Evolutionary conservation across 495 filamentous ascomycete genomes (phyloP), one percentile per base, ranked within the genome.

Genomic region (Podospora anserina): DNA sequence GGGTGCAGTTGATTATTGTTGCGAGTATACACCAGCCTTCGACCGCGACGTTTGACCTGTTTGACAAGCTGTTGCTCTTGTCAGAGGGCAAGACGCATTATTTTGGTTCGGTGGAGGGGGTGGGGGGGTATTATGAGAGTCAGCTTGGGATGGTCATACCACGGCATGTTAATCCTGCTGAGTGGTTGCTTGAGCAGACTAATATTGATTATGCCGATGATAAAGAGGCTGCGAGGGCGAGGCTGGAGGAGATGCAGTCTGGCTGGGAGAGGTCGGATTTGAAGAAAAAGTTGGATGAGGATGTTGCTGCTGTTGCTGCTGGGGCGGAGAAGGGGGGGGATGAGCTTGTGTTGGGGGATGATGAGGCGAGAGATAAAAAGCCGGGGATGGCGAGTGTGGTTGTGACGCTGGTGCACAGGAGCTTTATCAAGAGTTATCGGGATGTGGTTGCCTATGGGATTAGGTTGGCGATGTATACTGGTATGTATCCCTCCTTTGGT

Each of bases 401-500:
- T 11, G 16, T 77, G 68, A 78, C 75, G 32, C 76, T 95, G 1
- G 79, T 94, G 11, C 88, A 92, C 76, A 86, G 92, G 11, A 85
- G 84, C 26, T 92, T 89, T 68, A 87, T 95, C 76, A 95, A 95
- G 78, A 88, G 84, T 64, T 91, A 93, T 74, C 87, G 92, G 1
- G 92, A 95, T 76, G 85, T 94, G 15, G 84, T 94, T 16, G 91
- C 88, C 0, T 95, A 94, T 71, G 92, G 91, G 0, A 92, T 95
- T 68, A 83, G 92, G 0, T 83, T 94, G 27, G 89, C 87, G 11
- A 95, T 95, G 92, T 94, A 95, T 75, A 82, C 89, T 59, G 90
- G 89, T 82, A 70, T n/a, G 79, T 69, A 15, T 56, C 26, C 9
- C 23, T 16, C 61, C 19, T 44, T 57, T 18, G 19, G 18, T 19